Evolutionary conservation across 2,329 filamentous ascomycete species (phyloP).

Genomic region (Fusarium abutilonis): DNA sequence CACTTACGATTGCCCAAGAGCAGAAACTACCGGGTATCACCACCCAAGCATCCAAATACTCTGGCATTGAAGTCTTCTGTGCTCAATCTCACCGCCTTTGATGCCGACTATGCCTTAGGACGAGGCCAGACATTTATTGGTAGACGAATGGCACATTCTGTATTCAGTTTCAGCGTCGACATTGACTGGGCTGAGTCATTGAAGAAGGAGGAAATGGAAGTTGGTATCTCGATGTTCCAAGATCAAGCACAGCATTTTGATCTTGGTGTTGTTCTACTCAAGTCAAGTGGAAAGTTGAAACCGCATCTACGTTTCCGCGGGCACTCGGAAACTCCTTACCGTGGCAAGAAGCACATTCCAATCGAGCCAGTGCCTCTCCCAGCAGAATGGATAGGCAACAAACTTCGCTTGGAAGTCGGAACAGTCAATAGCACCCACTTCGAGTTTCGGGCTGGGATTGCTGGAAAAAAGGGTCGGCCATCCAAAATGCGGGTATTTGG

Average conservation of each 20-base stretch:
- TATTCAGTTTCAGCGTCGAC: constrained; percentile 62
- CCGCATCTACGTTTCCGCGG: constrained; percentile 19
- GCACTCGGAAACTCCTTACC: constrained; percentile 15
- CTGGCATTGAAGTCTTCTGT: constrained; percentile 60
- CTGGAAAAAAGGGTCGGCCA: neutral
- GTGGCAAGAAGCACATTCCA: neutral
- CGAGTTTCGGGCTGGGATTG: constrained; percentile 4
- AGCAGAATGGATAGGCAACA: constrained; percentile 3
- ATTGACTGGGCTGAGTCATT: constrained; percentile 53
- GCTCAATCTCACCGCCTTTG: constrained; percentile 62
- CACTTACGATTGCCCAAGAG: constrained; percentile 10
- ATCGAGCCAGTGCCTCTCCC: neutral
- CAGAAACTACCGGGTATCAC: constrained; percentile 56
- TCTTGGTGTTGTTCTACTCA: constrained; percentile 54
- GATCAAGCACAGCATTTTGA: constrained; percentile 65
- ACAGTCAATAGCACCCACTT: constrained; percentile 14
- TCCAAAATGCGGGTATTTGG: constrained; percentile 1
- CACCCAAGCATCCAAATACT: constrained; percentile 53
- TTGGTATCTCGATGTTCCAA: constrained; percentile 63
- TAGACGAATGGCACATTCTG: constrained; percentile 63
- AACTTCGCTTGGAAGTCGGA: constrained; percentile 6
- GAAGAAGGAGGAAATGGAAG: constrained; percentile 55
- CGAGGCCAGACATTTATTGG: constrained; percentile 58
- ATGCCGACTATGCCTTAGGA: constrained; percentile 17
- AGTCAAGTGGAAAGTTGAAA: neutral